Evolutionary conservation across 2,329 filamentous ascomycete genomes (phyloP), one percentile per base, ranked within the genome.

Genomic region (Monilinia aucupariae): DNA sequence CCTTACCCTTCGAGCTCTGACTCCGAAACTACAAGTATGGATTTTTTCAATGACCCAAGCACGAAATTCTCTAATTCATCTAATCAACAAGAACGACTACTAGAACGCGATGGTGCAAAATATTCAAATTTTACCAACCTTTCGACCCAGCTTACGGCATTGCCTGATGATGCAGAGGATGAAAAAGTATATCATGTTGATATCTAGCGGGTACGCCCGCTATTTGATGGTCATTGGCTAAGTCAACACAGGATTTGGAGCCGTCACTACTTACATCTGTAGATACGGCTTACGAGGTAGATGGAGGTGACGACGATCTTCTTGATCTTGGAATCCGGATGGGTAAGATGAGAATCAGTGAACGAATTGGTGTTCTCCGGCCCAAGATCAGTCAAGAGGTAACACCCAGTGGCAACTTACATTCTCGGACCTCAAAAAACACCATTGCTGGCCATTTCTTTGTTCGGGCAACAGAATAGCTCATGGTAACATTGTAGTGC

Each of bases 351-450:
- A 83, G 83, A 64, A 85, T 92, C 64, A 90, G 87, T 2, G 89
- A 92, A 71, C 81, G 88, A 45, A 84, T 92, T 66, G 89, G 89
- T 30, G 20, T 89, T 68, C 86, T 89, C 50, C 79, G 88, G 52
- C 88, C 89, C 2, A 85, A 85, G 68, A 81, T 92, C 63, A 81
- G 83, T 4, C 85, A 91, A 73, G 88, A 91, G 78, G 84, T 89
- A 77, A 67, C 77, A 25, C 47, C 10, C 30, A 9, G 20, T 61
- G 13, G n/a, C n/a, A 15, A 22, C 45, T n/a, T 17, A 43, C 27
- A 10, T 27, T 89, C 22, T 39, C 13, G 3, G n/a, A 30, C 9
- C 37, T 13, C 12, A 3, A 54, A 43, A 43, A 54, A 27, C 37
- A 30, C 1, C 3, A 15, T 54, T 30, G 15, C 45, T 27, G 27